Conservation (phyloP, 78 protist genomes). For the Chrysochromulina parva region DNA sequence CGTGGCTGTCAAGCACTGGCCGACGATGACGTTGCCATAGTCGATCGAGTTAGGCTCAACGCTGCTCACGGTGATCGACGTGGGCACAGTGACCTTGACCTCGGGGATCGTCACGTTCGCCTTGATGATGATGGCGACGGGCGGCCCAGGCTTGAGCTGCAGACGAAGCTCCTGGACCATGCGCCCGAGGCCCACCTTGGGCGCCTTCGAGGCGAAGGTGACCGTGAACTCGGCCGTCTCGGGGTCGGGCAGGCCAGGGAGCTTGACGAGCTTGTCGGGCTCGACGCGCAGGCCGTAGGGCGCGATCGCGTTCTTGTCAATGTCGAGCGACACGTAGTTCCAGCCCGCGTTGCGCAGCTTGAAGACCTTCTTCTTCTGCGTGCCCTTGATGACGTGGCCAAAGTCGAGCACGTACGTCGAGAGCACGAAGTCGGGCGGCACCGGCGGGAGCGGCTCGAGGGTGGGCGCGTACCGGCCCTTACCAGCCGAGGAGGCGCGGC, state of each 20-base stretch:
- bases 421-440: not conserved
- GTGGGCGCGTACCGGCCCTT: not conserved
- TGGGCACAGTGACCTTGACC: not conserved
- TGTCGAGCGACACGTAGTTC: not conserved
- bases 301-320: conserved; percentile 31
- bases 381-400: conserved; percentile 60
- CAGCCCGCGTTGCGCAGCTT: conserved; percentile 54
- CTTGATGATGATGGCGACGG: conserved; percentile 23
- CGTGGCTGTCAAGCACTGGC: not conserved
- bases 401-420: conserved; percentile 62
- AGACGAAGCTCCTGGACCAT: conserved; percentile 15
- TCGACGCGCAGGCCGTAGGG: conserved; percentile 28
- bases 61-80: conserved; percentile 50
- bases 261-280: conserved; percentile 37
- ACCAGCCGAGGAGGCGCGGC: too few species aligned
- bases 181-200: conserved; percentile 17
- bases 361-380: conserved; percentile 27
- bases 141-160: conserved; percentile 33
- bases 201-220: not conserved
- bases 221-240: conserved; percentile 38
- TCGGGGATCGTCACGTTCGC: conserved; percentile 67
- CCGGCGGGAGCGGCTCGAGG: not conserved
- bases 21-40: conserved; percentile 42
- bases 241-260: conserved; percentile 45
- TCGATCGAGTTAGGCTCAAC: conserved; percentile 18